These are phyloP conservation scores for Gyrodon lividus DNA, from an alignment of 768 basidiomycete species.

Conservation along the genomic window DNA sequence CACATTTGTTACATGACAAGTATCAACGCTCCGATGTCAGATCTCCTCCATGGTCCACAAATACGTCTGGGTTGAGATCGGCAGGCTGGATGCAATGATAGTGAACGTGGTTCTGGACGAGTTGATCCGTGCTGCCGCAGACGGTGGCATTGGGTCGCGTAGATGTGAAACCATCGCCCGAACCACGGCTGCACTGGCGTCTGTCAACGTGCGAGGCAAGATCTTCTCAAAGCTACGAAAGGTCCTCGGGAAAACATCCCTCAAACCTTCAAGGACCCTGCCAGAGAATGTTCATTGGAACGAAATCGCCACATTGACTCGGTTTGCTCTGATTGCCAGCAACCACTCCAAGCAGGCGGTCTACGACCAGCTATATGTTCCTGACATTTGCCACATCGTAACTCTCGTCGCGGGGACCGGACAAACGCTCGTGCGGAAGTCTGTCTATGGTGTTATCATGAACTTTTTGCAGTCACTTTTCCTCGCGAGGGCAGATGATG, in stretches of 20 bases:
- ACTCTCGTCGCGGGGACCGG: slow-evolving; percentile 78
- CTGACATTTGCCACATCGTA: slow-evolving; percentile 80
- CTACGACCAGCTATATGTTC: slow-evolving; percentile 75
- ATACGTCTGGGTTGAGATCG: slow-evolving; percentile 76
- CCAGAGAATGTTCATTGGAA: slow-evolving; percentile 74
- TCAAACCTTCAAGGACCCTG: slow-evolving; percentile 59
- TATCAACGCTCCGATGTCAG: slow-evolving; percentile 35
- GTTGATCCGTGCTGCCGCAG: slow-evolving; percentile 77
- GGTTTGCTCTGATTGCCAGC: slow-evolving; percentile 70
- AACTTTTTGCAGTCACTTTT: slow-evolving; percentile 81
- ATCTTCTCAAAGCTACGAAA: slow-evolving; percentile 78
- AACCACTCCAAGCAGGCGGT: slow-evolving; percentile 62
- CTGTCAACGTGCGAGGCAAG: slow-evolving; percentile 75
- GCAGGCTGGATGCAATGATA: slow-evolving; percentile 62
- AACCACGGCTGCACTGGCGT: slow-evolving; percentile 70
- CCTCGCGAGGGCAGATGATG: slow-evolving; percentile 56
- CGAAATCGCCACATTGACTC: slow-evolving; percentile 77
- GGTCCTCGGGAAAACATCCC: slow-evolving; percentile 71
- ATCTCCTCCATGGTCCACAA: slow-evolving; percentile 66
- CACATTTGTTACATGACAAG: not conserved
- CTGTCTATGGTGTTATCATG: slow-evolving; percentile 78
- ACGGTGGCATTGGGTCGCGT: slow-evolving; percentile 73
- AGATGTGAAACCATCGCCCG: slow-evolving; percentile 76
- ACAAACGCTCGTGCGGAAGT: slow-evolving; percentile 68
- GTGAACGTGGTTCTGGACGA: slow-evolving; percentile 79